Evolutionary conservation across 2,329 filamentous ascomycete species (phyloP).

Genomic region (Cadophora malorum): DNA sequence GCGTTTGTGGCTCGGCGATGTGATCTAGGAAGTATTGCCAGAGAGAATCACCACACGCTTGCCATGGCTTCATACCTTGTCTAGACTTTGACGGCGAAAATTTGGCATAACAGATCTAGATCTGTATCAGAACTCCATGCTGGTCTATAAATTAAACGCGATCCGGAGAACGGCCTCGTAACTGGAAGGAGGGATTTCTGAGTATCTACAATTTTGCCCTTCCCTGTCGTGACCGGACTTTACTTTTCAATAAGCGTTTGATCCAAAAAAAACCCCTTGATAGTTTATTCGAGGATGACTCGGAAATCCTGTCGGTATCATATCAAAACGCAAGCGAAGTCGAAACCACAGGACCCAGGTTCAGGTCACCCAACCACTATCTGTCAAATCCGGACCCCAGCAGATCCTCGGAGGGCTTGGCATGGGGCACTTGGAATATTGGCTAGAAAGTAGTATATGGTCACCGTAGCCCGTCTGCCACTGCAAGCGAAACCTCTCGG

Average conservation of each 20-base stretch:
- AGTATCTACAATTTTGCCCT: not conserved
- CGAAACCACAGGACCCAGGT: conserved; percentile 24
- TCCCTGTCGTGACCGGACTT: not conserved
- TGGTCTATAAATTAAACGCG: conserved; percentile 5
- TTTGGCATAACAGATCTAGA: conserved; percentile 8
- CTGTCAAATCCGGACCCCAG: not conserved
- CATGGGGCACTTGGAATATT: conserved; percentile 11
- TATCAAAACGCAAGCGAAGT: conserved; percentile 27
- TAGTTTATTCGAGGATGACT: conserved; percentile 28
- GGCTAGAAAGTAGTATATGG: conserved; percentile 1
- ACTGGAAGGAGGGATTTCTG: not conserved
- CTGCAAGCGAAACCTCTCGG: not conserved
- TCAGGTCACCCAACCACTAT: not conserved
- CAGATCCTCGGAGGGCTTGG: not conserved
- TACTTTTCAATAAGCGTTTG: conserved; percentile 5
- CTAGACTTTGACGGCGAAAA: conserved; percentile 10
- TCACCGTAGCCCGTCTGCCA: conserved; percentile 4
- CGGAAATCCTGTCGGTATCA: conserved; percentile 21
- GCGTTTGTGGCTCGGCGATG: conserved; percentile 22
- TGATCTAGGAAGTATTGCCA: not conserved
- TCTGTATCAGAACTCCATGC: conserved; percentile 19
- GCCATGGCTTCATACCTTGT: conserved; percentile 15
- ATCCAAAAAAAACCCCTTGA: conserved; percentile 10
- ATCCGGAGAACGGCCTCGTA: conserved; percentile 15
- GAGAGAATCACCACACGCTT: not conserved